Conservation (phyloP, 2,329 filamentous ascomycete species). For the Lasiodiplodia sp. region DNA sequence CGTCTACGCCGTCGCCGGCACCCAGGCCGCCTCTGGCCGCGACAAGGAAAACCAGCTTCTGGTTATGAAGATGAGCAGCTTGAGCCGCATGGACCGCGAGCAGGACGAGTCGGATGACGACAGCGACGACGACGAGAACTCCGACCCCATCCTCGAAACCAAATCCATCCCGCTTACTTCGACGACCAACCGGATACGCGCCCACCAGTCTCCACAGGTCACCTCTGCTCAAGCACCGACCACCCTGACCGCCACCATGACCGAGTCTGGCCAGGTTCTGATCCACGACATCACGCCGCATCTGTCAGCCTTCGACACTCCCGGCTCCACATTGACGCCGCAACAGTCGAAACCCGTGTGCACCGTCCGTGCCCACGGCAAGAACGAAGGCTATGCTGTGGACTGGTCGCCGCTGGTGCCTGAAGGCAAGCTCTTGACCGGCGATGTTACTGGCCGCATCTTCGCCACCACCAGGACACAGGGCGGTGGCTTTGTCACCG, state of each 20-base stretch:
- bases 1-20: conserved; percentile 93
- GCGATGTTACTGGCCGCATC: conserved; percentile 89
- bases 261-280: conserved; percentile 84
- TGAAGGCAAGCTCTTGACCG: conserved; percentile 85
- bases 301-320: conserved; percentile 86
- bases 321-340: conserved; percentile 79
- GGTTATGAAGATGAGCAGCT: conserved; percentile 93
- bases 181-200: conserved; percentile 92
- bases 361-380: conserved; percentile 88
- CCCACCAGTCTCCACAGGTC: conserved; percentile 77
- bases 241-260: conserved; percentile 90
- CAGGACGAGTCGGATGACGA: conserved; percentile 75
- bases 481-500: conserved; percentile 88
- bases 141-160: conserved; percentile 93
- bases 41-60: conserved; percentile 90
- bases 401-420: conserved; percentile 90
- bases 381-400: conserved; percentile 88
- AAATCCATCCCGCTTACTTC: conserved; percentile 85
- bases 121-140: conserved; percentile 72
- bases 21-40: conserved; percentile 80
- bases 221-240: conserved; percentile 76
- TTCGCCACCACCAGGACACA: conserved; percentile 87
- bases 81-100: conserved; percentile 85
- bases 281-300: conserved; percentile 96
- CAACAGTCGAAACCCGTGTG: conserved; percentile 88